Evolutionary conservation across 2,329 filamentous ascomycete genomes (phyloP).

Genomic region (Phialemonium atrogriseum): DNA sequence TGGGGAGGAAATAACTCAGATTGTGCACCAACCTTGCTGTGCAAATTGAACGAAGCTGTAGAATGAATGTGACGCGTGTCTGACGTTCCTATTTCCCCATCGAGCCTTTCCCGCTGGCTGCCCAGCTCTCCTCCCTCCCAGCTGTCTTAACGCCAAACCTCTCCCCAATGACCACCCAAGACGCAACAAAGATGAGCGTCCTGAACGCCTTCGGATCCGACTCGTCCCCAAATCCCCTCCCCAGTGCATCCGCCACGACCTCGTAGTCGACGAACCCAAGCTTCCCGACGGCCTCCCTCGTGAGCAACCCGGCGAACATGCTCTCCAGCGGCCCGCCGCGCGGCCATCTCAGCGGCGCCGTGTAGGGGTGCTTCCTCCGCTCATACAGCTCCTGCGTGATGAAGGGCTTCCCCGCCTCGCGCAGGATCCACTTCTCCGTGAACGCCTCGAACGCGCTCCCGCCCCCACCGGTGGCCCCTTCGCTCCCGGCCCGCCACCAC

Average conservation of each 20-base stretch:
- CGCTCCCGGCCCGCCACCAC: too few relatives aligned
- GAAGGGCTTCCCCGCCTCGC: constrained; percentile 39
- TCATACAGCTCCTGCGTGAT: constrained; percentile 43
- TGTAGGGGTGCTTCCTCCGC: constrained; percentile 39
- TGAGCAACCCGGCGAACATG: constrained; percentile 22
- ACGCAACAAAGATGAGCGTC: constrained; percentile 25
- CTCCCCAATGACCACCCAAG: constrained; percentile 34
- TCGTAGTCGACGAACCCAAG: constrained; percentile 33
- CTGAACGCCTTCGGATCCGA: constrained; percentile 25
- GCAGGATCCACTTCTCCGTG: constrained; percentile 41
- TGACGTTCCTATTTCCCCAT: too few relatives aligned
- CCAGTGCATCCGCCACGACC: constrained; percentile 23
- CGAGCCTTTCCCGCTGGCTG: too few relatives aligned
- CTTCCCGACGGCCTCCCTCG: constrained; percentile 24
- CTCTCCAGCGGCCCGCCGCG: constrained; percentile 32
- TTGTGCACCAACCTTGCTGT: too few relatives aligned
- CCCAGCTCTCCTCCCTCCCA: too few relatives aligned
- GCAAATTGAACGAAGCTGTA: too few relatives aligned
- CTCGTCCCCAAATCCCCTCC: constrained; percentile 27
- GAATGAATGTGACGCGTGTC: too few relatives aligned
- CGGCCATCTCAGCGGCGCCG: constrained; percentile 33
- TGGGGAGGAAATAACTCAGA: too few relatives aligned
- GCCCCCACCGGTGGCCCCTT: constrained; percentile 3
- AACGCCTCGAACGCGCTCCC: constrained; percentile 13
- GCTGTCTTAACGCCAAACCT: constrained; percentile 32